Conservation (phyloP, 1,139 yeast species). For the Geotrichum australiense region DNA sequence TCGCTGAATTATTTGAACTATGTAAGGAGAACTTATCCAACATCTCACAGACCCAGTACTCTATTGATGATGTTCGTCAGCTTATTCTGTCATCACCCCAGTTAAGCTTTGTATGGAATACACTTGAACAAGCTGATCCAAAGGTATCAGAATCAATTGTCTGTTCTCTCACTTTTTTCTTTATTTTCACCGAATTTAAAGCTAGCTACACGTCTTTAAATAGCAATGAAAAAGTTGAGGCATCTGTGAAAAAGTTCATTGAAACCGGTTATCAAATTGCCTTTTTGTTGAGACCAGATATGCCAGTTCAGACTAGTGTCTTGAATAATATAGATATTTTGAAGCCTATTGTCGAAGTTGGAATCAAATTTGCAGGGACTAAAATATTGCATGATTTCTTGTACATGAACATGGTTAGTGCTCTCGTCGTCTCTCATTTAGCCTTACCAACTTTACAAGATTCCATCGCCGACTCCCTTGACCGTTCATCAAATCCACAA, state of each 20-base stretch:
- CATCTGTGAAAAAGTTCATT: slow-evolving; percentile 3
- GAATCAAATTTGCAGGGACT: slow-evolving; percentile 1
- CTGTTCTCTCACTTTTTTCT: too few relatives aligned
- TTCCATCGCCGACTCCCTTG: neutral
- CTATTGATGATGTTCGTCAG: neutral
- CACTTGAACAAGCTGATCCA: neutral
- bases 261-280: slow-evolving; percentile 7
- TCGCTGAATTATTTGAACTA: slow-evolving; percentile 8
- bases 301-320: slow-evolving; percentile 7
- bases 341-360: slow-evolving; percentile 6
- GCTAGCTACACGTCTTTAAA: too few relatives aligned
- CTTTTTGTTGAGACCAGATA: slow-evolving; percentile 1
- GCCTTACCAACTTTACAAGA: slow-evolving; percentile 7
- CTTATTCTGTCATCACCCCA: neutral
- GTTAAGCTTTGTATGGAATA: slow-evolving; percentile 1
- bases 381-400: neutral
- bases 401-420: slow-evolving; percentile 9
- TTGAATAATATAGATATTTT: slow-evolving; percentile 6
- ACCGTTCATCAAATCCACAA: neutral
- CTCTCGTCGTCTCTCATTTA: slow-evolving; percentile 7
- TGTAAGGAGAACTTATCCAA: slow-evolving; percentile 3
- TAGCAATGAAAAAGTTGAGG: too few relatives aligned
- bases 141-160: slow-evolving; percentile 3
- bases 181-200: too few relatives aligned
- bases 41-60: neutral